Percentiles rank a stretch among this genome's conserved stretches.
Conservation (phyloP, 2,329 filamentous ascomycete genomes). For the Ceratocystiopsis sp. region DNA sequence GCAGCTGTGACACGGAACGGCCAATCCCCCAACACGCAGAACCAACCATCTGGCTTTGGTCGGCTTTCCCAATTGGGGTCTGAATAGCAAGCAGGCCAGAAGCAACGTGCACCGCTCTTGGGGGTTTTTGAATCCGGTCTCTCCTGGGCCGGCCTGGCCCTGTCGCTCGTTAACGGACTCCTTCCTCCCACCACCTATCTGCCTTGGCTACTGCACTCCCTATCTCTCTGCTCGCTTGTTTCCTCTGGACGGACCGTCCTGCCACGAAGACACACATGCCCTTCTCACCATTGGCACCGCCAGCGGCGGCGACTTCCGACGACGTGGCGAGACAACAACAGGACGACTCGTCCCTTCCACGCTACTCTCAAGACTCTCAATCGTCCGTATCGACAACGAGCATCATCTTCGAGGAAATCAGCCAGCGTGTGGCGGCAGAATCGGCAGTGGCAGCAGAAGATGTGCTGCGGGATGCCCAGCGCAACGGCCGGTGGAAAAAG, state of each 20-base stretch:
- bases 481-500: slow-evolving; percentile 2
- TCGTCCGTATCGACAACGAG: slow-evolving; percentile 76
- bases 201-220: background rate
- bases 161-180: background rate
- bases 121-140: background rate
- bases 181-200: background rate
- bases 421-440: slow-evolving; percentile 28
- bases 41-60: no score
- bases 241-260: background rate
- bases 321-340: background rate
- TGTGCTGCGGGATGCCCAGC: slow-evolving; percentile 2
- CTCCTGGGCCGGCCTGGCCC: background rate
- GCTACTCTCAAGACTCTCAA: slow-evolving; percentile 24
- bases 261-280: background rate
- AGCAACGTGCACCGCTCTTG: background rate
- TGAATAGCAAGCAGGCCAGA: slow-evolving; percentile 6
- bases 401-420: slow-evolving; percentile 61
- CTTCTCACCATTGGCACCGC: slow-evolving; percentile 3
- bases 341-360: no score
- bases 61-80: slow-evolving; percentile 6
- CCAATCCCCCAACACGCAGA: no score
- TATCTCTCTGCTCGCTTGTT: background rate
- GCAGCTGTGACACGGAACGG: no score
- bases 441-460: background rate
- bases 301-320: slow-evolving; percentile 4